phyloP scores from a whole-genome alignment of 352 stramenopile genomes.

The Phytophthora pluvialis region DNA sequence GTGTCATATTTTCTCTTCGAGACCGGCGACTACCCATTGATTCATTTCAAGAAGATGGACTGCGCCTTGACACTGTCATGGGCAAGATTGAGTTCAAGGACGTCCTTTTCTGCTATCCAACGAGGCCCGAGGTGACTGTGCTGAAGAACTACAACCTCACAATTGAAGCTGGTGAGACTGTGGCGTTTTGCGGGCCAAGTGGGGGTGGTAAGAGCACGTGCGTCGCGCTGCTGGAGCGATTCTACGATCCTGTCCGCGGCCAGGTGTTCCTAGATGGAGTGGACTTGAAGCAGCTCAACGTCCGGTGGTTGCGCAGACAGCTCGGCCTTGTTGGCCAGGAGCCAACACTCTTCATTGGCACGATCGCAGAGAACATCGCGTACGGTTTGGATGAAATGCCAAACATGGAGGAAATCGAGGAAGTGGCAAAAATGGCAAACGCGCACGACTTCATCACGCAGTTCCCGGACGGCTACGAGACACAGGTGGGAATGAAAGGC shows the following conservation, averaged over 20 bases:
- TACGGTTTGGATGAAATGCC: constrained; percentile 64
- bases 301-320: constrained; percentile 39
- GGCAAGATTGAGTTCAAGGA: constrained; percentile 45
- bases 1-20: constrained; percentile 26
- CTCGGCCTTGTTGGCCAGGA: constrained; percentile 35
- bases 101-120: constrained; percentile 49
- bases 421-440: constrained; percentile 59
- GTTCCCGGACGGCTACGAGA: constrained; percentile 60
- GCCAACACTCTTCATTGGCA: constrained; percentile 24
- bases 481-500: constrained; percentile 31
- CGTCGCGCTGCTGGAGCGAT: constrained; percentile 47
- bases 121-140: constrained; percentile 40
- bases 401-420: constrained; percentile 82
- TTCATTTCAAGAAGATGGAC: constrained; percentile 30
- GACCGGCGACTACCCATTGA: constrained; percentile 31
- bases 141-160: constrained; percentile 40
- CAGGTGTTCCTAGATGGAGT: constrained; percentile 38
- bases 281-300: constrained; percentile 41
- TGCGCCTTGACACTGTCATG: constrained; percentile 16
- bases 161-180: constrained; percentile 41
- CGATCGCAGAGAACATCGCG: constrained; percentile 40
- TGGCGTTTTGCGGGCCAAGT: constrained; percentile 47
- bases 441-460: constrained; percentile 46
- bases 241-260: constrained; percentile 50
- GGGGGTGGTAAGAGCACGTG: constrained; percentile 48